phyloP scores from a whole-genome alignment of 495 filamentous ascomycete genomes.

The Melanomma pulvis-pyrius region DNA sequence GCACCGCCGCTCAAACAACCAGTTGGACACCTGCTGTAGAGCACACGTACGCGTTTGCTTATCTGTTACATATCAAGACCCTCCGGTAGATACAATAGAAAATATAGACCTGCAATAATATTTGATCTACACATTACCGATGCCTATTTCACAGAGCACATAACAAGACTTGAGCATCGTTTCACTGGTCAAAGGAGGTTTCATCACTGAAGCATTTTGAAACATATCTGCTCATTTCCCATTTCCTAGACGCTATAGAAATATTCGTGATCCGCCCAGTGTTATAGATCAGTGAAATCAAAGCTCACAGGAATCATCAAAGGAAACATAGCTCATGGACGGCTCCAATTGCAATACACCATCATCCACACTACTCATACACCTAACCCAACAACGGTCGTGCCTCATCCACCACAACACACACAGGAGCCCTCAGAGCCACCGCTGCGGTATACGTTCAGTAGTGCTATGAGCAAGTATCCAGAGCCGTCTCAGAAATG shows the following conservation, averaged over 20 bases:
- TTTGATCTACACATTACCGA: no score
- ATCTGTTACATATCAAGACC: no score
- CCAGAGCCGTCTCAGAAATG: slow-evolving; percentile 34
- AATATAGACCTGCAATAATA: no score
- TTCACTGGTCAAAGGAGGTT: no score
- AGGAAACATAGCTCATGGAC: not conserved
- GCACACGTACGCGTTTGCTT: no score
- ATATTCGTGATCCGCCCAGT: not conserved
- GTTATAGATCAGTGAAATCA: not conserved
- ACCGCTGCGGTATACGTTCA: slow-evolving; percentile 5
- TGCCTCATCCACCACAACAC: not conserved
- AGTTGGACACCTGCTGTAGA: no score
- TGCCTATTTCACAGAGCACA: no score
- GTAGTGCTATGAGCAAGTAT: slow-evolving; percentile 18
- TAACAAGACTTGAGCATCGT: no score
- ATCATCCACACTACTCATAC: slow-evolving; percentile 13
- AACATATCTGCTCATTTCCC: no score
- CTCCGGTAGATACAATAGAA: no score
- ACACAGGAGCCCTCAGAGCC: slow-evolving; percentile 10
- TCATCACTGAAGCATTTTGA: no score
- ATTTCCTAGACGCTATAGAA: not conserved
- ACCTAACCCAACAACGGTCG: not conserved
- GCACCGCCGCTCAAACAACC: not conserved
- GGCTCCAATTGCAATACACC: not conserved
- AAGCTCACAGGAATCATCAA: slow-evolving; percentile 1